Evolutionary conservation across 129 eudicot species (phyloP).

Genomic region (Dittrichia graveolens): DNA sequence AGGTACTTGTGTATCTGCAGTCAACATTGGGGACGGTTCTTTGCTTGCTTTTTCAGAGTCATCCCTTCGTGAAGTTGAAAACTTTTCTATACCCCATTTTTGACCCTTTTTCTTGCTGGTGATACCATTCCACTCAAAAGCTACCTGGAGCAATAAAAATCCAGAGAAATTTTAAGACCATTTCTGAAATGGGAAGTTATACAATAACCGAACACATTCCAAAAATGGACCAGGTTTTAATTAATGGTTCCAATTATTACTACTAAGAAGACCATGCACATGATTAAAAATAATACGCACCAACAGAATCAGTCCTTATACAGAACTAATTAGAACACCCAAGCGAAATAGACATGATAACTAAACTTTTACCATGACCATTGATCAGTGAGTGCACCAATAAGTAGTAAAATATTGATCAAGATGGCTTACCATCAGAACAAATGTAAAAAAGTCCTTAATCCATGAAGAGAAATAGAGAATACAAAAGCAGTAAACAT

Average conservation of each 20-base stretch:
- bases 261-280: too few species aligned
- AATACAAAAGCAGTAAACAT: neutral
- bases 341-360: neutral
- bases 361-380: neutral
- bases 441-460: too few species aligned
- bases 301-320: too few species aligned
- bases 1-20: conserved; percentile 33
- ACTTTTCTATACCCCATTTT: conserved; percentile 76
- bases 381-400: conserved; percentile 6
- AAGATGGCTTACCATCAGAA: neutral
- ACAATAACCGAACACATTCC: too few species aligned
- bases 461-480: too few species aligned
- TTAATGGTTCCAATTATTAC: too few species aligned
- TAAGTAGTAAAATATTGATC: neutral
- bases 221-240: too few species aligned
- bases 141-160: conserved; percentile 47
- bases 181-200: too few species aligned
- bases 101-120: conserved; percentile 91
- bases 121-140: conserved; percentile 79
- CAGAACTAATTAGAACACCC: neutral
- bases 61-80: conserved; percentile 39
- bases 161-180: neutral
- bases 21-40: conserved; percentile 31
- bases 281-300: too few species aligned
- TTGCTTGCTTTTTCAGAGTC: conserved; percentile 32